These are phyloP conservation scores for Multifurca ochricompacta DNA, from an alignment of 768 basidiomycete species.

Conservation along the genomic window DNA sequence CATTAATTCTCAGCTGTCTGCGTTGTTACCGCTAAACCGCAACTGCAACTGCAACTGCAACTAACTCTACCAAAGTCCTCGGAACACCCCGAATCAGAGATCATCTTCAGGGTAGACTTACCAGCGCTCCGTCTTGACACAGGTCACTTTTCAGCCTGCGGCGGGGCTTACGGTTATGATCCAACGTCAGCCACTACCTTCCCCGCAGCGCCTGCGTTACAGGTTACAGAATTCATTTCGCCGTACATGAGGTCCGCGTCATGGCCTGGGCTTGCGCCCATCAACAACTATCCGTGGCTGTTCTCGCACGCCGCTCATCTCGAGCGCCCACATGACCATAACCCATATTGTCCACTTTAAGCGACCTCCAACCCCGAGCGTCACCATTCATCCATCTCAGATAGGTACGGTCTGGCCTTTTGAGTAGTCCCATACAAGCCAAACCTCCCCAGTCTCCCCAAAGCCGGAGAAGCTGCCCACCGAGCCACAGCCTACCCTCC, in stretches of 20 bases:
- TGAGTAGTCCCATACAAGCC: background rate
- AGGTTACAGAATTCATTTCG: background rate
- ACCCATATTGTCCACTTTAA: background rate
- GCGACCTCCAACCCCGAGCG: slow-evolving; percentile 3
- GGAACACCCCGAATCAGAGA: slow-evolving; percentile 1
- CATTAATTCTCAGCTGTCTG: background rate
- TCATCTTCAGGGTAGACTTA: background rate
- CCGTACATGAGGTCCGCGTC: slow-evolving; percentile 6
- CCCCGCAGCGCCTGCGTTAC: slow-evolving; percentile 15
- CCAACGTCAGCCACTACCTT: slow-evolving; percentile 11
- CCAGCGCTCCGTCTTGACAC: slow-evolving; percentile 13
- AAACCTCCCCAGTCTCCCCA: background rate
- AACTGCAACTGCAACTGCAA: too few relatives aligned
- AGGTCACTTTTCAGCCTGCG: background rate
- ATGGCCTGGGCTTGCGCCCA: slow-evolving; percentile 19
- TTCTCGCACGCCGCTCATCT: slow-evolving; percentile 14
- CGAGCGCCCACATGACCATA: slow-evolving; percentile 13
- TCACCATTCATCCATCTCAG: background rate
- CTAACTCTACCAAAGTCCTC: background rate
- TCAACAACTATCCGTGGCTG: background rate
- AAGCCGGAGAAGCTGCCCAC: background rate
- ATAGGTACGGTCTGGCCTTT: slow-evolving; percentile 6
- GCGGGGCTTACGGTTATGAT: background rate
- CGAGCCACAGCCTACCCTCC: background rate
- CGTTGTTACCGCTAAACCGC: background rate